Evolutionary conservation across 495 filamentous ascomycete species (phyloP), one percentile per base, ranked within the genome.

Genomic region (Bacidia gigantensis): DNA sequence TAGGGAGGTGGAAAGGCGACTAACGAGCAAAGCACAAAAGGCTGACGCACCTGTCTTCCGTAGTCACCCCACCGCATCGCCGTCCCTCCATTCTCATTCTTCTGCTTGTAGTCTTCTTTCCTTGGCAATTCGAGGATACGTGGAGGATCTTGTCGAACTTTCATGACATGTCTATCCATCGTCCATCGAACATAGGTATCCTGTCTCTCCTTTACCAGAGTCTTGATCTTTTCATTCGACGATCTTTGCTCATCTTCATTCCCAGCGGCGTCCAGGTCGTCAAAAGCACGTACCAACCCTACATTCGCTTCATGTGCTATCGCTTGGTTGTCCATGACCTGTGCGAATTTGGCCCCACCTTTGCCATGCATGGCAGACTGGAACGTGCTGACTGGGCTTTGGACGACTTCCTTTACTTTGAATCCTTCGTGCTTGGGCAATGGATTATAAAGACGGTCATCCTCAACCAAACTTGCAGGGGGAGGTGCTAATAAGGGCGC

Each of bases 151-250:
- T 58, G 52, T 22, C 61, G 38, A 3, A 68, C 60, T 51, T 54
- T 65, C 12, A 62, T 59, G 5, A 70, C 58, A 57, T 70, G 66
- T 21, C 63, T 60, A 41, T 61, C 59, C 32, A 68, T 62, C 7
- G 65, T 60, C 65, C 66, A 68, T 22, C 65, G 55, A 26, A 71
- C 64, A 35, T 55, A 59, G 53, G 62, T 60, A 42, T 60, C 59
- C 42, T 65, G 60, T 47, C 61, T 58, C 21, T 46, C 42, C 51
- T 54, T 55, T 32, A 64, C 57, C 52, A 70, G 46, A 7, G 58
- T 53, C 9, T 60, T 50, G 35, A 64, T 53, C 42, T 50, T 52
- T 24, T 54, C 46, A 9, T 44, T 46, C 20, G 49, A 57, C 11
- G 40, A 20, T 17, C 45, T 40, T 54, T 52, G 58, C 38, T 57